Evolutionary conservation across 345 rosid genomes (phyloP).

Genomic region (Psidium friedrichsthalianum): DNA sequence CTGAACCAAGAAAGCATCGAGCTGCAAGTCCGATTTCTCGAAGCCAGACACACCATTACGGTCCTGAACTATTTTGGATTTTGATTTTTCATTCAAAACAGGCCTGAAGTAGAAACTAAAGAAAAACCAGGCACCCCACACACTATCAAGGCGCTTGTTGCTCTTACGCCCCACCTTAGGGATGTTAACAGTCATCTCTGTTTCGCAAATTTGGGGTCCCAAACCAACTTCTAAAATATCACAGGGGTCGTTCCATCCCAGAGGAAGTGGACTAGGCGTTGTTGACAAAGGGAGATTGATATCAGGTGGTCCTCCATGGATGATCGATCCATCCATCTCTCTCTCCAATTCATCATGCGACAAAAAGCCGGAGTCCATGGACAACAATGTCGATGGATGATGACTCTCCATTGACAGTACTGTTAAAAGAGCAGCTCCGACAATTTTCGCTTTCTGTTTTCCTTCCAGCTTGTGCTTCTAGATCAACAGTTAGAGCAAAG

Average conservation of each 20-base stretch:
- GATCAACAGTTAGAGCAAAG: background rate
- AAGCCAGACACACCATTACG: conserved; percentile 37
- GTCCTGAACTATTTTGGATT: conserved; percentile 26
- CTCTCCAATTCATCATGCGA: conserved; percentile 36
- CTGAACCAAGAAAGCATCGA: conserved; percentile 40
- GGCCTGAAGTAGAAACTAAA: conserved; percentile 46
- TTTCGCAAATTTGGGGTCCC: conserved; percentile 24
- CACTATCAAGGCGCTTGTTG: conserved; percentile 32
- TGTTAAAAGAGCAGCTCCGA: conserved; percentile 1
- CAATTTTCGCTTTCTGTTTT: background rate
- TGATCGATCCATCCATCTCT: conserved; percentile 17
- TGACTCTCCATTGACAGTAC: conserved; percentile 35
- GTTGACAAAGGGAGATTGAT: conserved; percentile 32
- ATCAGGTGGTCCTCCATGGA: conserved; percentile 36
- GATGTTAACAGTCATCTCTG: conserved; percentile 13
- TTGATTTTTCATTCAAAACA: conserved; percentile 38
- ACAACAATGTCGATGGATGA: conserved; percentile 36
- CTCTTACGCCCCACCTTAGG: conserved; percentile 31
- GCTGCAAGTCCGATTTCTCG: conserved; percentile 38
- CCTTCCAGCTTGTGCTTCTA: background rate
- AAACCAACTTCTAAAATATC: conserved; percentile 36
- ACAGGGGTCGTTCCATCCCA: conserved; percentile 28
- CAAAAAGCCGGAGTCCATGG: conserved; percentile 33
- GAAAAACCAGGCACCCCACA: conserved; percentile 56
- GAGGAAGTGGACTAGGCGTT: conserved; percentile 26